Conservation (phyloP, 2,329 filamentous ascomycete genomes). For the Fusarium verticillioides region DNA sequence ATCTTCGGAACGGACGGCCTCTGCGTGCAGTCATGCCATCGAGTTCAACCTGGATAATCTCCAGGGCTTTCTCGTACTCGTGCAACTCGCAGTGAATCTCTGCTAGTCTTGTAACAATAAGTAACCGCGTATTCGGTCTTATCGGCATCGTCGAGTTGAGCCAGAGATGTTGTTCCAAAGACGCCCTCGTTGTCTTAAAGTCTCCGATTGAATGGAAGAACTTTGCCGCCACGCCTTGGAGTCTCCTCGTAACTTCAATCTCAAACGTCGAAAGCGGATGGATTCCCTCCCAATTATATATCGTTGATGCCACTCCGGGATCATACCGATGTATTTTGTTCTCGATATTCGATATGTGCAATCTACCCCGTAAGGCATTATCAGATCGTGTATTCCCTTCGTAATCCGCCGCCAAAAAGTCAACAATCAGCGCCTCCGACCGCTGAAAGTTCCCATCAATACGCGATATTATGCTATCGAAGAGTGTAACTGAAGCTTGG, state of each 20-base stretch:
- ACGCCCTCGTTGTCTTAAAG: slow-evolving; percentile 44
- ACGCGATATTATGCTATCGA: slow-evolving; percentile 48
- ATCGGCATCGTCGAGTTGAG: slow-evolving; percentile 42
- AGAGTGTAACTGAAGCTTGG: slow-evolving; percentile 46
- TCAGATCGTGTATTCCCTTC: slow-evolving; percentile 38
- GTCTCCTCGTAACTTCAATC: slow-evolving; percentile 48
- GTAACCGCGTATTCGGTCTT: slow-evolving; percentile 39
- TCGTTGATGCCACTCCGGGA: slow-evolving; percentile 42
- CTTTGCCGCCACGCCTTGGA: slow-evolving; percentile 47
- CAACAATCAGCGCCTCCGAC: slow-evolving; percentile 41
- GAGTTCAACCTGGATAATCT: slow-evolving; percentile 41
- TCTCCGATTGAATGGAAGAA: slow-evolving; percentile 51
- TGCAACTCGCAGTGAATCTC: slow-evolving; percentile 47
- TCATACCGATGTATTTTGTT: slow-evolving; percentile 50
- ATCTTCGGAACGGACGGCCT: slow-evolving; percentile 39
- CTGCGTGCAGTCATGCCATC: slow-evolving; percentile 19
- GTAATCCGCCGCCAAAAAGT: slow-evolving; percentile 38
- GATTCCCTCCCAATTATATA: slow-evolving; percentile 47
- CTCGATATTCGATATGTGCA: slow-evolving; percentile 50
- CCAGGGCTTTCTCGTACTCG: slow-evolving; percentile 36
- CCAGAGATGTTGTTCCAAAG: slow-evolving; percentile 47
- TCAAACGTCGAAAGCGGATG: slow-evolving; percentile 48
- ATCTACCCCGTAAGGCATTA: slow-evolving; percentile 46
- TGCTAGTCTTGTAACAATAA: slow-evolving; percentile 44
- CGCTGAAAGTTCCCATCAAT: slow-evolving; percentile 42